phyloP scores from a whole-genome alignment of 257 asterid genomes.

The Scutellaria galericulata region DNA sequence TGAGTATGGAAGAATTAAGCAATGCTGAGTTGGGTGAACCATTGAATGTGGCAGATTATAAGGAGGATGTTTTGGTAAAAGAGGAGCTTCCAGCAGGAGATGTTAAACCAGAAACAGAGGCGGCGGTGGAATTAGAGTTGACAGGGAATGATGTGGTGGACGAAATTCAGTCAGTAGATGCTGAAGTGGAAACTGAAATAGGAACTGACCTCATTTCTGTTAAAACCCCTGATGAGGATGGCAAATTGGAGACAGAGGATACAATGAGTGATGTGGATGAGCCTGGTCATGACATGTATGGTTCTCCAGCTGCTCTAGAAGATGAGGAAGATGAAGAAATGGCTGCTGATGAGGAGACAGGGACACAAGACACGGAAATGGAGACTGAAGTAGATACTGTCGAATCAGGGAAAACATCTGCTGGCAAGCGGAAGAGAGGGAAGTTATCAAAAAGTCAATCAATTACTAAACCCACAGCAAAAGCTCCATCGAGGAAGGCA shows the following conservation, averaged over 20 bases:
- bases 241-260: constrained; percentile 56
- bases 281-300: constrained; percentile 52
- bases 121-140: constrained; percentile 38
- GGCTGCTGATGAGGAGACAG: constrained; percentile 67
- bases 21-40: constrained; percentile 37
- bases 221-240: constrained; percentile 37
- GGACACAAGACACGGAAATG: constrained; percentile 65
- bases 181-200: constrained; percentile 41
- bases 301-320: constrained; percentile 46
- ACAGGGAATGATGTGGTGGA: constrained; percentile 32
- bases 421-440: constrained; percentile 80
- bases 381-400: constrained; percentile 72
- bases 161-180: constrained; percentile 37
- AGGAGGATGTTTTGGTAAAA: constrained; percentile 31
- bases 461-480: constrained; percentile 49
- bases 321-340: constrained; percentile 66
- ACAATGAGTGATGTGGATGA: constrained; percentile 55
- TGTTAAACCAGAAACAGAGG: constrained; percentile 43
- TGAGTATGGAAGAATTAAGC: constrained; percentile 32
- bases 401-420: constrained; percentile 61
- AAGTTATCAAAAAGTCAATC: constrained; percentile 54
- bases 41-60: constrained; percentile 34
- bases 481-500: constrained; percentile 55
- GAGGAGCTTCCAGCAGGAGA: constrained; percentile 45
- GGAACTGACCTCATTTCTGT: constrained; percentile 36